Conservation (phyloP, 129 eudicot species). For the Escallonia rubra region DNA sequence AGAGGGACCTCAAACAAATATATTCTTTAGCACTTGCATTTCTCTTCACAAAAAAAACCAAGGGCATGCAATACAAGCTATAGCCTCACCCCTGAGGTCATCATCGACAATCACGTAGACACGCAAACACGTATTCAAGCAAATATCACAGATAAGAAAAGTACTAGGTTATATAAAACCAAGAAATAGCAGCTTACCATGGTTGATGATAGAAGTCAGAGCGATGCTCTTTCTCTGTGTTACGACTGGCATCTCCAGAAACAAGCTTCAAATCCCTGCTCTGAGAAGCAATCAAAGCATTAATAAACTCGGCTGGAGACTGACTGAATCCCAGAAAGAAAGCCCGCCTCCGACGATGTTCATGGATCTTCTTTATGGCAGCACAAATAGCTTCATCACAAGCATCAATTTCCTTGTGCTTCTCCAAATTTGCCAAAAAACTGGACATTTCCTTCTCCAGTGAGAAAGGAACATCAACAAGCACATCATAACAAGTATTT, state of each 20-base stretch:
- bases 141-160: not conserved
- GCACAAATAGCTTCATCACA: constrained; percentile 70
- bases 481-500: constrained; percentile 81
- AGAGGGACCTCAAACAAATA: too few relatives aligned
- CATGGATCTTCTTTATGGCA: constrained; percentile 81
- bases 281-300: constrained; percentile 75
- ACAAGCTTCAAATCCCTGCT: constrained; percentile 77
- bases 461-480: constrained; percentile 70
- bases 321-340: constrained; percentile 96
- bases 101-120: too few relatives aligned
- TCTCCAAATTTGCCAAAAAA: constrained; percentile 64
- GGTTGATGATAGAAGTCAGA: constrained; percentile 81
- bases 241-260: constrained; percentile 62
- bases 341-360: constrained; percentile 69
- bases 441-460: constrained; percentile 65
- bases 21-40: too few relatives aligned
- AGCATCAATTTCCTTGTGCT: constrained; percentile 69
- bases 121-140: too few relatives aligned
- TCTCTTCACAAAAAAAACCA: too few relatives aligned
- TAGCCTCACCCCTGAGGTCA: too few relatives aligned
- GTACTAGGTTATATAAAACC: not conserved
- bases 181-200: constrained; percentile 41
- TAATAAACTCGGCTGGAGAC: constrained; percentile 83
- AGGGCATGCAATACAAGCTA: too few relatives aligned
- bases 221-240: constrained; percentile 63